Conservation (phyloP, 306 rosid species). For the Quercus rubra region DNA sequence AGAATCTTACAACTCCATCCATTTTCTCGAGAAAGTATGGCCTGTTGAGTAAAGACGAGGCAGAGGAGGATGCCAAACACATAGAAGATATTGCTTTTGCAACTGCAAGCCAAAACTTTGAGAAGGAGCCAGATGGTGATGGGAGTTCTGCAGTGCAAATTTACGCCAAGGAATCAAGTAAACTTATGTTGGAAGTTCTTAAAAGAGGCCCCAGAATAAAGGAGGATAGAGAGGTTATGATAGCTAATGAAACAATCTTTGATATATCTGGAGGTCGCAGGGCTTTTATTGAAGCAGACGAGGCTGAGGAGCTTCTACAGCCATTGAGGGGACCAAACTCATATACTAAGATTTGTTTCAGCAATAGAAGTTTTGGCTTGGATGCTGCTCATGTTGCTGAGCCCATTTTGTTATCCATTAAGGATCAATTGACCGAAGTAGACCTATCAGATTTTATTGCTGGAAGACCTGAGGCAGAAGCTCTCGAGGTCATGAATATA, state of each 20-base stretch:
- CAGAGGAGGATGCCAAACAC: slow-evolving; percentile 61
- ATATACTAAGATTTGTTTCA: slow-evolving; percentile 65
- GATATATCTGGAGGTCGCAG: slow-evolving; percentile 81
- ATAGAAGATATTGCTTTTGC: slow-evolving; percentile 64
- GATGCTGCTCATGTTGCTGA: slow-evolving; percentile 76
- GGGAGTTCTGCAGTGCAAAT: slow-evolving; percentile 86
- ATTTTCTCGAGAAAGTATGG: slow-evolving; percentile 84
- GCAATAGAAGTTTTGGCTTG: slow-evolving; percentile 85
- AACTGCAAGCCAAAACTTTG: slow-evolving; percentile 65
- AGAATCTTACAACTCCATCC: slow-evolving; percentile 77
- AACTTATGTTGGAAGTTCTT: slow-evolving; percentile 78
- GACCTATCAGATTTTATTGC: slow-evolving; percentile 84
- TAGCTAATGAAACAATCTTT: slow-evolving; percentile 45
- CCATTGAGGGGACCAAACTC: slow-evolving; percentile 50
- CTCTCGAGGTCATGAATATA: slow-evolving; percentile 73
- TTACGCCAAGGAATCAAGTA: slow-evolving; percentile 89
- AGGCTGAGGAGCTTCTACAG: slow-evolving; percentile 64
- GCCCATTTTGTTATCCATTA: slow-evolving; percentile 57
- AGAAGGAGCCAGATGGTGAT: slow-evolving; percentile 77
- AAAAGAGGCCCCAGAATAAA: slow-evolving; percentile 68
- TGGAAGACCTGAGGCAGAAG: slow-evolving; percentile 80
- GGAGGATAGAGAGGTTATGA: slow-evolving; percentile 45
- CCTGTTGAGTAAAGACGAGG: slow-evolving; percentile 71
- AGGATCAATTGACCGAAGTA: slow-evolving; percentile 67
- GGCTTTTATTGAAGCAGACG: slow-evolving; percentile 61